These are phyloP conservation scores for Penicillium cataractarum DNA, from an alignment of 495 filamentous ascomycete species.

Conservation along the genomic window DNA sequence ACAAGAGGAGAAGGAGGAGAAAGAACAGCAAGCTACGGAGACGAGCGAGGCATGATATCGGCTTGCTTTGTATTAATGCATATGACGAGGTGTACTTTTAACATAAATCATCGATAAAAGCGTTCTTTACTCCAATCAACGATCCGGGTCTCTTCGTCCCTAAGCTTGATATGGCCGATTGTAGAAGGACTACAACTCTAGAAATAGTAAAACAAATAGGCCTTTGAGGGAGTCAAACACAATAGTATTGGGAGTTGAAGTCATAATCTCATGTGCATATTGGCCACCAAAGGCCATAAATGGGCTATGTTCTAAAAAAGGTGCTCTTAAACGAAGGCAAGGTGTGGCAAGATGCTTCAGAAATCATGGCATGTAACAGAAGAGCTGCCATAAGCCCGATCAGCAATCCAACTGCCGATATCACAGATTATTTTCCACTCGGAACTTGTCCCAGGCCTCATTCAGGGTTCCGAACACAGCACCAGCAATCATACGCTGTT, in stretches of 20 bases:
- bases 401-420: background rate
- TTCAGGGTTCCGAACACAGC: constrained; percentile 92
- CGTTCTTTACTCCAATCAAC: background rate
- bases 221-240: no score
- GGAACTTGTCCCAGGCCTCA: constrained; percentile 98
- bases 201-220: no score
- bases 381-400: constrained; percentile 1
- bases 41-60: constrained; percentile 18
- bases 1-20: constrained; percentile 38
- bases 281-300: background rate
- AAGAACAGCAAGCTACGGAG: constrained; percentile 14
- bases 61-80: constrained; percentile 6
- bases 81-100: constrained; percentile 19
- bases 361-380: constrained; percentile 8
- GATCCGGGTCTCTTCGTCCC: background rate
- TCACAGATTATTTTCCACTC: constrained; percentile 73
- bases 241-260: background rate
- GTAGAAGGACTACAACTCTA: background rate
- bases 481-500: constrained; percentile 89
- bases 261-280: constrained; percentile 16
- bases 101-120: constrained; percentile 12
- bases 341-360: background rate
- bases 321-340: background rate
- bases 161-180: background rate
- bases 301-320: constrained; percentile 16